These are phyloP conservation scores for Trametes villosa DNA, from an alignment of 768 basidiomycete species.

Conservation along the genomic window DNA sequence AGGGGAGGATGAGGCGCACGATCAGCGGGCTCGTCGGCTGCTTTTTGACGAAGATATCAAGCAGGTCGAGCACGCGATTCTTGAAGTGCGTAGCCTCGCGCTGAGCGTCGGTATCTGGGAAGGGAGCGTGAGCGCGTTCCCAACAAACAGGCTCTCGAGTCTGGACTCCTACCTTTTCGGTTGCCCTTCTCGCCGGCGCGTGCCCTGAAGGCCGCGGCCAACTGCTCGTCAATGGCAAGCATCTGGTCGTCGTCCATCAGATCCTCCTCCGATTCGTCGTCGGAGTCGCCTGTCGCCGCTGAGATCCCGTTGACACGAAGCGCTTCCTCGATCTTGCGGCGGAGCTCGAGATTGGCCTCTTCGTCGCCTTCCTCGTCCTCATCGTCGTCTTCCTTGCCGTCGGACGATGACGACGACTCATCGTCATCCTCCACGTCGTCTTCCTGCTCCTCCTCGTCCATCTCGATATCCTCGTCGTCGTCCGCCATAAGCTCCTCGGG, in stretches of 20 bases:
- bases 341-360: conserved; percentile 63
- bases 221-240: conserved; percentile 93
- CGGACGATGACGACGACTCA: conserved; percentile 27
- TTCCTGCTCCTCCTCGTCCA: conserved; percentile 33
- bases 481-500: conserved; percentile 54
- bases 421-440: conserved; percentile 39
- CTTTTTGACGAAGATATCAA: conserved; percentile 81
- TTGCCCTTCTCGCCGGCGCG: conserved; percentile 62
- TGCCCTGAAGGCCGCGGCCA: conserved; percentile 83
- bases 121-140: background rate
- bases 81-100: conserved; percentile 96
- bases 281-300: conserved; percentile 58
- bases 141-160: background rate
- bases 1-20: conserved; percentile 69
- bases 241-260: conserved; percentile 97
- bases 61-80: conserved; percentile 92
- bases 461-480: conserved; percentile 38
- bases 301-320: conserved; percentile 62
- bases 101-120: conserved; percentile 67
- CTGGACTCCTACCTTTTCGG: conserved; percentile 57
- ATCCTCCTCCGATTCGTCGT: conserved; percentile 64
- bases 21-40: conserved; percentile 75
- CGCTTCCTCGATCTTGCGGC: conserved; percentile 68
- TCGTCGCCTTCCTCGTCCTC: conserved; percentile 49
- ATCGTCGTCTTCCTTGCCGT: conserved; percentile 41